A percentile compares a stretch with the other conserved stretches of the same genome.
Evolutionary conservation across 257 asterid species (phyloP).

Genomic region (Petunia axillaris): DNA sequence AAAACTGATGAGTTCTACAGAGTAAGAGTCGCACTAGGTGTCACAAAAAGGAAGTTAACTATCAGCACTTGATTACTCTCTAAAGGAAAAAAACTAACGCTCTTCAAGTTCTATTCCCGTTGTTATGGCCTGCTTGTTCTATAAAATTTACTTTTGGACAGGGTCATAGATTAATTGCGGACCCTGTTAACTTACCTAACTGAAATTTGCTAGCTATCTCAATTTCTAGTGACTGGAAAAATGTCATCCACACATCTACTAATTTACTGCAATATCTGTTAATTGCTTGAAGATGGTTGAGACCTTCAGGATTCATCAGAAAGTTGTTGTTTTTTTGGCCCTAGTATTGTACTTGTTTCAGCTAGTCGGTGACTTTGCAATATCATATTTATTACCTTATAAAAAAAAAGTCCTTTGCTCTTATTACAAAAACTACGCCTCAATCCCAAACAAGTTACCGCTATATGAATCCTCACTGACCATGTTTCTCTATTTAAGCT

Average conservation of each 20-base stretch:
- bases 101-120: neutral
- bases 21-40: neutral
- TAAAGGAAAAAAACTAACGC: neutral
- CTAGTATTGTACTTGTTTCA: too few species aligned
- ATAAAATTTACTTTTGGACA: neutral
- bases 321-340: neutral
- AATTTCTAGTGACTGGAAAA: neutral
- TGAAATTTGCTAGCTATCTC: too few species aligned
- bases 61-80: neutral
- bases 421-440: too few species aligned
- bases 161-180: neutral
- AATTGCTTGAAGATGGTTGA: neutral
- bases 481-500: too few species aligned
- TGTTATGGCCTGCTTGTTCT: neutral
- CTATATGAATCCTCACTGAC: too few species aligned
- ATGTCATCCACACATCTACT: neutral
- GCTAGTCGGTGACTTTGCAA: too few species aligned
- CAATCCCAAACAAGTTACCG: too few species aligned
- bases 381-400: too few species aligned
- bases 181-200: too few species aligned
- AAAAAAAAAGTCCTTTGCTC: too few species aligned
- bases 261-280: neutral
- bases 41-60: neutral
- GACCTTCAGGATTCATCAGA: neutral
- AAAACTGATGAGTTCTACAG: conserved; percentile 12